phyloP scores from a whole-genome alignment of 257 asterid genomes.

The Penstemon barbatus region DNA sequence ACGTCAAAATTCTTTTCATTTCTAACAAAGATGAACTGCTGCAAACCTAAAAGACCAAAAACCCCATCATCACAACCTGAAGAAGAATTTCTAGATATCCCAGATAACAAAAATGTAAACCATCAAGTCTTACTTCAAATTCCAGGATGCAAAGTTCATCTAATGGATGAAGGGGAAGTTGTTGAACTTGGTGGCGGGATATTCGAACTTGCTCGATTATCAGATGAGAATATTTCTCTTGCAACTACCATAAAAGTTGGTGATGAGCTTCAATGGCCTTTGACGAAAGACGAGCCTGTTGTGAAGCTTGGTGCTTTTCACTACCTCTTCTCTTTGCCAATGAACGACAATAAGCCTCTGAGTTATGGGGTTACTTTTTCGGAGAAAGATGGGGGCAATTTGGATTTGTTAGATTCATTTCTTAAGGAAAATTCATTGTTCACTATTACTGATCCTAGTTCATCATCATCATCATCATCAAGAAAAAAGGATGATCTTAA shows the following conservation, averaged over 20 bases:
- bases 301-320: slow-evolving; percentile 61
- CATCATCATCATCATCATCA: slow-evolving; percentile 19
- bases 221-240: slow-evolving; percentile 48
- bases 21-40: slow-evolving; percentile 47
- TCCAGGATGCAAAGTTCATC: slow-evolving; percentile 65
- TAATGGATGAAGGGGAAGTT: slow-evolving; percentile 70
- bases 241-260: slow-evolving; percentile 72
- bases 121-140: slow-evolving; percentile 52
- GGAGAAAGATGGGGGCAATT: slow-evolving; percentile 27
- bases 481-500: slow-evolving; percentile 35
- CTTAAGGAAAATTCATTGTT: slow-evolving; percentile 56
- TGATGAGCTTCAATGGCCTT: slow-evolving; percentile 77
- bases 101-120: slow-evolving; percentile 41
- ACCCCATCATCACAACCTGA: slow-evolving; percentile 14
- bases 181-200: slow-evolving; percentile 58
- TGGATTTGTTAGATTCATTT: slow-evolving; percentile 57
- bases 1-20: slow-evolving; percentile 5
- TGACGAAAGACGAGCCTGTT: slow-evolving; percentile 79
- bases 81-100: slow-evolving; percentile 36
- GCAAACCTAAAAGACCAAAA: slow-evolving; percentile 47
- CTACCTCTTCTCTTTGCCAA: slow-evolving; percentile 71
- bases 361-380: slow-evolving; percentile 76
- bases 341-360: slow-evolving; percentile 56
- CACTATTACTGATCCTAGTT: slow-evolving; percentile 27
- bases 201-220: slow-evolving; percentile 48